A percentile compares a stretch with the other conserved stretches of the same genome.
These are phyloP conservation scores for Astragalus membranaceus DNA, from an alignment of 306 rosid species.

Conservation along the genomic window DNA sequence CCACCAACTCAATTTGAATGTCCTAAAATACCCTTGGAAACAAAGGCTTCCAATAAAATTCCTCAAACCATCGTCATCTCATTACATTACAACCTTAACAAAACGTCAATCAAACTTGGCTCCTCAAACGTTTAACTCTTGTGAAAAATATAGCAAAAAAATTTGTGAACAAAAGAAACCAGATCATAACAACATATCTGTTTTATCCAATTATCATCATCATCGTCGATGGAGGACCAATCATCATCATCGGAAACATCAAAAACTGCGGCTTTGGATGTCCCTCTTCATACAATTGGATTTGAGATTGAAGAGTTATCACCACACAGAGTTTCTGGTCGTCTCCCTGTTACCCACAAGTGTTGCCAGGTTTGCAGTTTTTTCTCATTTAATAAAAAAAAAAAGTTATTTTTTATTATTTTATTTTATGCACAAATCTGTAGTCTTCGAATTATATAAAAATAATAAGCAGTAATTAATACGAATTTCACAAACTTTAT, in stretches of 20 bases:
- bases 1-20: no score
- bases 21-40: no score
- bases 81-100: no score
- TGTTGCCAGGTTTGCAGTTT: constrained; percentile 56
- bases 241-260: background rate
- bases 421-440: no score
- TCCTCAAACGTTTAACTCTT: background rate
- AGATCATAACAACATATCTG: background rate
- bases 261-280: constrained; percentile 45
- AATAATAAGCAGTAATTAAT: no score
- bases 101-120: background rate
- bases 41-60: no score
- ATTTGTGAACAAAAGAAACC: background rate
- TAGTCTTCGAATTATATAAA: no score
- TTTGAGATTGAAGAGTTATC: constrained; percentile 49
- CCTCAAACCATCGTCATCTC: no score
- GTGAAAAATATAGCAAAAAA: background rate
- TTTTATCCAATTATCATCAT: background rate
- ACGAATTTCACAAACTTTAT: no score
- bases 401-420: no score
- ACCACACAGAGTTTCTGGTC: constrained; percentile 57
- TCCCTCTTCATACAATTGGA: constrained; percentile 54
- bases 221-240: constrained; percentile 22
- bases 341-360: constrained; percentile 49
- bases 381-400: no score